Conservation (phyloP, 2,329 filamentous ascomycete species). For the Stachybotrys elegans region DNA sequence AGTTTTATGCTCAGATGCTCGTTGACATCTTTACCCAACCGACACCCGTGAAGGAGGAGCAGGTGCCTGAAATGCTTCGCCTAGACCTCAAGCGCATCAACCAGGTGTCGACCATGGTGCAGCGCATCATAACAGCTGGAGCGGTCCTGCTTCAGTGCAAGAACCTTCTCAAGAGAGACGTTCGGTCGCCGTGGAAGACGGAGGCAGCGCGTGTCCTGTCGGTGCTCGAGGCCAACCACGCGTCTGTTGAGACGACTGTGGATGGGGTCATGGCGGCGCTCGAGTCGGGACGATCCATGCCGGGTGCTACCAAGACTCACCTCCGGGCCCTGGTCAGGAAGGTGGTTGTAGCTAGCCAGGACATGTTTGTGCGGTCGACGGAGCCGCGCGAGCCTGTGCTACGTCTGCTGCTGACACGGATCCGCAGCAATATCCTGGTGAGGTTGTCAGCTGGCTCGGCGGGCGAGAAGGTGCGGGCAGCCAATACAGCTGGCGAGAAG, state of each 20-base stretch:
- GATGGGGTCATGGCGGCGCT: constrained; percentile 59
- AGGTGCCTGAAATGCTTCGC: constrained; percentile 68
- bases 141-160: constrained; percentile 76
- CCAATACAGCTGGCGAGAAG: constrained; percentile 63
- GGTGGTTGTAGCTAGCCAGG: constrained; percentile 45
- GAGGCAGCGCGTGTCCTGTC: constrained; percentile 68
- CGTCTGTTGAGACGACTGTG: constrained; percentile 47
- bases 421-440: constrained; percentile 61
- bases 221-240: constrained; percentile 55
- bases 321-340: constrained; percentile 54
- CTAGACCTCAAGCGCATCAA: constrained; percentile 62
- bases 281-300: constrained; percentile 60
- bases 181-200: constrained; percentile 70
- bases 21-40: constrained; percentile 70
- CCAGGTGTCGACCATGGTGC: constrained; percentile 30
- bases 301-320: constrained; percentile 54
- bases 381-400: constrained; percentile 53
- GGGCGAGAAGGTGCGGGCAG: constrained; percentile 65
- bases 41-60: constrained; percentile 44
- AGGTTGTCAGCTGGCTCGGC: constrained; percentile 62
- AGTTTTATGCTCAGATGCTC: constrained; percentile 71
- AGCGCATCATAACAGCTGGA: constrained; percentile 65
- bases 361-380: constrained; percentile 33
- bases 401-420: constrained; percentile 61
- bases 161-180: constrained; percentile 76